phyloP scores from a whole-genome alignment of 2,329 filamentous ascomycete species.

The Colletotrichum sublineola region DNA sequence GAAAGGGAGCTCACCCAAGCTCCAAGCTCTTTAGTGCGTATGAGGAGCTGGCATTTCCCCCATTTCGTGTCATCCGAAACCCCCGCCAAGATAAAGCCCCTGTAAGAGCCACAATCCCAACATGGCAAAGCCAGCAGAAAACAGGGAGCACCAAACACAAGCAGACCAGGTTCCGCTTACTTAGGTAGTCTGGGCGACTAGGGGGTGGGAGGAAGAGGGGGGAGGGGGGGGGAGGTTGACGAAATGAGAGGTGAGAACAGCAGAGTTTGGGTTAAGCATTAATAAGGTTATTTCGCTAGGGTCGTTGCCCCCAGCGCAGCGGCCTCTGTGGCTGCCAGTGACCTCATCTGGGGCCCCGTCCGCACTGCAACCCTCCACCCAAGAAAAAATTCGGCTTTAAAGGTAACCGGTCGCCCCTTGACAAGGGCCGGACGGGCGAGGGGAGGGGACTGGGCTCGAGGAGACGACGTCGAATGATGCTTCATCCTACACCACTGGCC shows the following conservation, averaged over 20 bases:
- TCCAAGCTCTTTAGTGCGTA: constrained; percentile 21
- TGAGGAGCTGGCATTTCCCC: constrained; percentile 17
- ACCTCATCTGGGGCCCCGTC: constrained; percentile 25
- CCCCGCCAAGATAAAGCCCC: constrained; percentile 39
- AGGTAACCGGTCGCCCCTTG: constrained; percentile 32
- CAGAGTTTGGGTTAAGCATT: constrained; percentile 40
- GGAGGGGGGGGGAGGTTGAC: background rate
- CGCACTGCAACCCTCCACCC: background rate
- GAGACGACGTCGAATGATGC: background rate
- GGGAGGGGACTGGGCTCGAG: background rate
- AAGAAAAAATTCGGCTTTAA: constrained; percentile 13
- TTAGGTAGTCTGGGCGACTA: background rate
- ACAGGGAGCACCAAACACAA: constrained; percentile 25
- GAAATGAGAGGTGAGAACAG: background rate
- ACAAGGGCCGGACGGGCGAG: constrained; percentile 3
- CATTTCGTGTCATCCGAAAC: constrained; percentile 24
- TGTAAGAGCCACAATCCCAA: constrained; percentile 25
- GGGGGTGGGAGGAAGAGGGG: background rate
- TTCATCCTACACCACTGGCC: background rate
- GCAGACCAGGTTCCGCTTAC: constrained; percentile 19
- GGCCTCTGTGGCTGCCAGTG: constrained; percentile 12
- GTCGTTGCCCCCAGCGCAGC: background rate
- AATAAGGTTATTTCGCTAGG: constrained; percentile 39
- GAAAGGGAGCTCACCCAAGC: background rate
- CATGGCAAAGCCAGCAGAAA: constrained; percentile 8